These are phyloP conservation scores for Furcasterigmium sp. DNA, from an alignment of 2,329 filamentous ascomycete genomes.

Conservation along the genomic window DNA sequence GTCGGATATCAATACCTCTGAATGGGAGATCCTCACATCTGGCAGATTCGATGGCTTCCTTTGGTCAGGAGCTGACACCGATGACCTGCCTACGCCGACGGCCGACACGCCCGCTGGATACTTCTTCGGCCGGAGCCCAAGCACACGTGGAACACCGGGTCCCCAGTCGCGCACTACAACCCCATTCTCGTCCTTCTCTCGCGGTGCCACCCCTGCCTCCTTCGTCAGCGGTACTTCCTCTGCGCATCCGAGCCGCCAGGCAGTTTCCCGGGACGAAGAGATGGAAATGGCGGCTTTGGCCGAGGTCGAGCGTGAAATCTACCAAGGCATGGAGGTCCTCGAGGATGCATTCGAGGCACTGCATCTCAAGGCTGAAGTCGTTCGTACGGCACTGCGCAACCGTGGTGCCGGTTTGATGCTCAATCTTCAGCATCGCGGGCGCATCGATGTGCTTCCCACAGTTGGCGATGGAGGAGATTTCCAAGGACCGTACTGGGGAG, in stretches of 20 bases:
- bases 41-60: conserved; percentile 94
- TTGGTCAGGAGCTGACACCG: conserved; percentile 81
- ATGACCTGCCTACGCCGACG: conserved; percentile 33
- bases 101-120: conserved; percentile 48
- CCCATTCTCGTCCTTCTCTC: conserved; percentile 41
- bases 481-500: conserved; percentile 41
- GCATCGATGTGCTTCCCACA: conserved; percentile 46
- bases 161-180: conserved; percentile 39
- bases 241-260: conserved; percentile 39
- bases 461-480: not conserved
- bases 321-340: conserved; percentile 86
- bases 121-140: conserved; percentile 36
- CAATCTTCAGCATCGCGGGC: conserved; percentile 55
- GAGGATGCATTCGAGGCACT: conserved; percentile 91
- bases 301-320: conserved; percentile 91
- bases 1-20: conserved; percentile 81
- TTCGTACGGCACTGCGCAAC: conserved; percentile 74
- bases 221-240: conserved; percentile 54
- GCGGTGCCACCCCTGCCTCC: conserved; percentile 51
- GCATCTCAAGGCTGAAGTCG: conserved; percentile 77
- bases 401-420: conserved; percentile 71
- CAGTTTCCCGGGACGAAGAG: conserved; percentile 88
- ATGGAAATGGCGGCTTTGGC: conserved; percentile 85
- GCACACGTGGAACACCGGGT: conserved; percentile 32
- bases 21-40: conserved; percentile 94